Evolutionary conservation across 345 rosid genomes (phyloP), one percentile per base, ranked within the genome.

Genomic region (Sisymbrium irio): DNA sequence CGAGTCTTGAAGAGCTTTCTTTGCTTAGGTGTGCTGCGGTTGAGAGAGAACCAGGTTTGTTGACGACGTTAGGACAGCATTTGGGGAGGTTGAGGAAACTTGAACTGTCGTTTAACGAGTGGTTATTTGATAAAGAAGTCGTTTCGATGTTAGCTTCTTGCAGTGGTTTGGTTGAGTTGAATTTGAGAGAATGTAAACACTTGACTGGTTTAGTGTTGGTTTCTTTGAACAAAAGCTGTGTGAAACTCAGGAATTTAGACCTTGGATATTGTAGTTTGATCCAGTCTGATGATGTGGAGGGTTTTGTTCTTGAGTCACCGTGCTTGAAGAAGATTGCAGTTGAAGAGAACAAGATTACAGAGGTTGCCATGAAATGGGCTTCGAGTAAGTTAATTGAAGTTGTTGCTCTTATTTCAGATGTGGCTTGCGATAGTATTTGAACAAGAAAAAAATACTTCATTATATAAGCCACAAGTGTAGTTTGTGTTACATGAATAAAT

Each of bases 11-110:
- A 78, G 94, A 89, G 79, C 72, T 93, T 51, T 83, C 91, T 5
- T 62, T 93, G 53, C 82, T 85, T 14, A 85, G 83, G 54, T 93
- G 98, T 32, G 91, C 89, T 39, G 90, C 89, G 32, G 85, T 89
- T 4, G 94, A 85, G 64, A 83, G 90, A 54, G 96, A 89, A 60
- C 60, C 80, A 0, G 98, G 98, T 37, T 79, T 93, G 83, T 85
- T 93, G 9, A 87, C 91, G 18, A 83, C 92, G 0, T 70, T 93
- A 19, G 98, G 98, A 30, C 98, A 93, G 74, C 67, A 85, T 73
- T 65, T 88, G 80, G 78, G 78, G 72, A 77, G 55, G 20, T 75
- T 91, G 49, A 91, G 78, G 87, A 89, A 77, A 35, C 47, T 93
- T 6, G 92, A 89, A 27, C 59, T 93, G 78, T 82, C 90, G 42